A percentile compares a stretch with the other conserved stretches of the same genome.
Conservation (phyloP, 1,284 basidiomycete genomes). For the Ustilago esculenta region DNA sequence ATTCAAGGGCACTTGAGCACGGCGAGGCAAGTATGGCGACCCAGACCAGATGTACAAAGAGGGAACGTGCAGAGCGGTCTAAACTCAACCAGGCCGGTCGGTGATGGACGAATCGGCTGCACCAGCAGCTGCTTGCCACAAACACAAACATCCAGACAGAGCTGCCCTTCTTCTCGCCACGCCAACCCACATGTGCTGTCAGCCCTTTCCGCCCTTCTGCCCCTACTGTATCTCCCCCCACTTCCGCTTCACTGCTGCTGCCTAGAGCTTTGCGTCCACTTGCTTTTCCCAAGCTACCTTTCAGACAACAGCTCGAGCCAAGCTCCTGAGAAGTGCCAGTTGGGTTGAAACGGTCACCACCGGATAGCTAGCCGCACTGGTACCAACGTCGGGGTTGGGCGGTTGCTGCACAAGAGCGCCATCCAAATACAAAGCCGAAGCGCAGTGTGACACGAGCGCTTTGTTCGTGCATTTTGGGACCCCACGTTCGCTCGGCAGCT, state of each 20-base stretch:
- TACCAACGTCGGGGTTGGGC: no score
- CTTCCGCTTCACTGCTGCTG: no score
- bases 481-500: slow-evolving; percentile 38
- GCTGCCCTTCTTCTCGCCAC: slow-evolving; percentile 1
- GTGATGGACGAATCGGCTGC: slow-evolving; percentile 15
- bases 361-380: no score
- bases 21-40: slow-evolving; percentile 5
- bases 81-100: slow-evolving; percentile 19
- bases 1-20: no score
- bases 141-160: slow-evolving; percentile 8
- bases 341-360: no score
- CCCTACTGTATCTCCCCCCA: no score
- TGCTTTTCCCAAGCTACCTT: no score
- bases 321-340: no score
- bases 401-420: neutral
- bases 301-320: no score
- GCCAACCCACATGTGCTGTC: neutral
- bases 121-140: slow-evolving; percentile 11
- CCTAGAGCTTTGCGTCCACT: no score
- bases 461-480: slow-evolving; percentile 4
- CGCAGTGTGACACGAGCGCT: slow-evolving; percentile 33
- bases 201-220: no score
- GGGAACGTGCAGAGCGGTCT: slow-evolving; percentile 42
- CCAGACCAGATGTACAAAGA: neutral
- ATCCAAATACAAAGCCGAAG: neutral